These are phyloP conservation scores for Solanum bukasovii DNA, from an alignment of 257 asterid genomes.

Conservation along the genomic window DNA sequence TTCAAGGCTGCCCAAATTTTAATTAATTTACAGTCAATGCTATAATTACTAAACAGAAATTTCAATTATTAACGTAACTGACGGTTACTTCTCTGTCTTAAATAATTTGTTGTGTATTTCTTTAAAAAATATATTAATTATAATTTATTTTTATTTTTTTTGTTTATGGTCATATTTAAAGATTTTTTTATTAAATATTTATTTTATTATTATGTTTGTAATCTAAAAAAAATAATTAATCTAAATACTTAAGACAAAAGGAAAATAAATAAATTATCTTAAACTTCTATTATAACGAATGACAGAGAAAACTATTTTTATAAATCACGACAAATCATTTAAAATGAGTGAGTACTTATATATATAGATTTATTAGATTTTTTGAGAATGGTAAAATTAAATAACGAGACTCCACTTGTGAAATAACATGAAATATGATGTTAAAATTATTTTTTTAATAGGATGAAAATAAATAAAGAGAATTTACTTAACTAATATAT, in stretches of 20 bases:
- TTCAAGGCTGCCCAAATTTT: neutral
- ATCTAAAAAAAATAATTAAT: too few species aligned
- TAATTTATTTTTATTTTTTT: rapidly evolving
- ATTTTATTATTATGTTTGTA: too few species aligned
- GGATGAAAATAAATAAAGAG: neutral
- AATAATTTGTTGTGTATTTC: neutral
- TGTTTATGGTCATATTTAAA: too few species aligned
- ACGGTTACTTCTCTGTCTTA: neutral
- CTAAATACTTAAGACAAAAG: too few species aligned
- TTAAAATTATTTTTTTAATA: too few species aligned
- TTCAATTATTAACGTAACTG: neutral
- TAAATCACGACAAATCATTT: too few species aligned
- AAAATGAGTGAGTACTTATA: too few species aligned
- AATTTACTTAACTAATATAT: too few species aligned
- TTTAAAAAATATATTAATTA: too few species aligned
- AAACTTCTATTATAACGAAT: neutral
- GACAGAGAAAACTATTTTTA: too few species aligned
- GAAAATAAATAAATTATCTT: too few species aligned
- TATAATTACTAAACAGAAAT: neutral
- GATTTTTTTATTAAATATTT: neutral
- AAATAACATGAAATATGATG: too few species aligned
- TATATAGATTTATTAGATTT: neutral
- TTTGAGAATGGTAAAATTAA: neutral
- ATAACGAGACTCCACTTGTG: neutral
- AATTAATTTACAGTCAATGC: neutral